A percentile compares a stretch with the other conserved stretches of the same genome.
Evolutionary conservation across 1,284 basidiomycete genomes (phyloP).

Genomic region (Rhodotorula sp.): DNA sequence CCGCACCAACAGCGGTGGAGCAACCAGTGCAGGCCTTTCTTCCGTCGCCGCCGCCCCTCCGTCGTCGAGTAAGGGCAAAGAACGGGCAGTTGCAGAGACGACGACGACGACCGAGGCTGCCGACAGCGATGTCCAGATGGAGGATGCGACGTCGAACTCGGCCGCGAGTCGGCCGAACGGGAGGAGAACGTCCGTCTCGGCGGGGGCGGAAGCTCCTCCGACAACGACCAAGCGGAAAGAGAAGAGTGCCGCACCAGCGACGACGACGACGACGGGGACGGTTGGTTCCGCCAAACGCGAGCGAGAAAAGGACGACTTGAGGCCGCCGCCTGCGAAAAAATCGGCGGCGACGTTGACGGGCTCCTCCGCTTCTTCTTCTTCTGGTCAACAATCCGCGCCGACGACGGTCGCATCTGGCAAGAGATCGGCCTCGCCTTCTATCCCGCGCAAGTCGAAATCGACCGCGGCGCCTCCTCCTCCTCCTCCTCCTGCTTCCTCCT

Average conservation of each 20-base stretch:
- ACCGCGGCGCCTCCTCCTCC: not conserved
- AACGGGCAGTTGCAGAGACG: not conserved
- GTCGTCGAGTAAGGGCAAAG: not conserved
- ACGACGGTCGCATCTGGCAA: not conserved
- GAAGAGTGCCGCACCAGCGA: not conserved
- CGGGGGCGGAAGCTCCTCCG: no score
- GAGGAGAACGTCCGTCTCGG: not conserved
- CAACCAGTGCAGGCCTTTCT: no score
- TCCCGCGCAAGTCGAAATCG: constrained; percentile 1
- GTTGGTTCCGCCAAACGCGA: not conserved
- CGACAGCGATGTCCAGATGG: not conserved
- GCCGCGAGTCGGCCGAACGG: not conserved
- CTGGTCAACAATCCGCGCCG: not conserved
- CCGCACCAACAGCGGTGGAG: no score
- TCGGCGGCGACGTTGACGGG: not conserved
- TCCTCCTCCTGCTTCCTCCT: not conserved
- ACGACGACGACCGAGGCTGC: not conserved
- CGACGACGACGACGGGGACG: not conserved
- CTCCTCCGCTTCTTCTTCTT: not conserved
- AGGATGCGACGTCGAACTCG: not conserved
- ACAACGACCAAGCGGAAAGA: not conserved
- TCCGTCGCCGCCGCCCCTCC: no score
- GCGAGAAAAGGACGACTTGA: constrained; percentile 13
- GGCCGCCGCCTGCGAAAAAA: constrained; percentile 14
- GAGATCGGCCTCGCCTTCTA: constrained; percentile 15